Percentiles rank a stretch among this genome's conserved stretches.
These are phyloP conservation scores for Pestalotiopsis sp. DNA, from an alignment of 2,329 filamentous ascomycete genomes.

Conservation along the genomic window DNA sequence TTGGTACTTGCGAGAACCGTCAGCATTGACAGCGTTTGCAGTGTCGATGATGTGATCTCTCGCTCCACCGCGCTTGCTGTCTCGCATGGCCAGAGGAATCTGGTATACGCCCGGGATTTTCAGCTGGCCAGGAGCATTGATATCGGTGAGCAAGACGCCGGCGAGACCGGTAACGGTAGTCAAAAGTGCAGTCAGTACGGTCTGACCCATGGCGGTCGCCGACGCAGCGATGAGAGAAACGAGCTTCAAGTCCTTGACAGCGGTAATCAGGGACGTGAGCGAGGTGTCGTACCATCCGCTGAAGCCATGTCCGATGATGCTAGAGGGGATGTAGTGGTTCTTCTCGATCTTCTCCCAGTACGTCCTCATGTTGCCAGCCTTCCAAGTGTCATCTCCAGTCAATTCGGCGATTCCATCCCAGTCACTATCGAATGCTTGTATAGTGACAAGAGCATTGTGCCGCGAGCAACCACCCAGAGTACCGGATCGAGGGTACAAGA, in stretches of 20 bases:
- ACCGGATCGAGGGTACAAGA: constrained; percentile 45
- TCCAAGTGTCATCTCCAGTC: constrained; percentile 11
- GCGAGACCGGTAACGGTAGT: constrained; percentile 15
- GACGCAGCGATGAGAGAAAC: constrained; percentile 44
- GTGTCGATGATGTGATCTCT: constrained; percentile 52
- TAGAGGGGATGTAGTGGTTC: constrained; percentile 25
- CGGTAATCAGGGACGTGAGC: constrained; percentile 45
- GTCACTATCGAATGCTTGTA: constrained; percentile 59
- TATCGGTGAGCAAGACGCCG: constrained; percentile 11
- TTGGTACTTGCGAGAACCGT: constrained; percentile 44
- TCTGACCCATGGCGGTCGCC: constrained; percentile 40
- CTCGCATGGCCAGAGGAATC: constrained; percentile 48
- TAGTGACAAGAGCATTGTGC: constrained; percentile 59
- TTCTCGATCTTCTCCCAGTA: constrained; percentile 11
- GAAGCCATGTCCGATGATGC: constrained; percentile 51
- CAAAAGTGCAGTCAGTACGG: constrained; percentile 10
- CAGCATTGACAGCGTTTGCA: constrained; percentile 41
- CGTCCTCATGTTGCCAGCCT: neutral
- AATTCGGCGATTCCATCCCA: constrained; percentile 39
- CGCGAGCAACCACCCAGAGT: constrained; percentile 50
- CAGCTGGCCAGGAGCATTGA: constrained; percentile 1
- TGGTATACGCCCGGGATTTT: constrained; percentile 34
- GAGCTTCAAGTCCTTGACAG: constrained; percentile 45
- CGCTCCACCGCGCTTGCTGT: constrained; percentile 43
- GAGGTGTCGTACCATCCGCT: constrained; percentile 54